A percentile compares a stretch with the other conserved stretches of the same genome.
phyloP scores from a whole-genome alignment of 306 rosid species.

The Vachellia collinsii region DNA sequence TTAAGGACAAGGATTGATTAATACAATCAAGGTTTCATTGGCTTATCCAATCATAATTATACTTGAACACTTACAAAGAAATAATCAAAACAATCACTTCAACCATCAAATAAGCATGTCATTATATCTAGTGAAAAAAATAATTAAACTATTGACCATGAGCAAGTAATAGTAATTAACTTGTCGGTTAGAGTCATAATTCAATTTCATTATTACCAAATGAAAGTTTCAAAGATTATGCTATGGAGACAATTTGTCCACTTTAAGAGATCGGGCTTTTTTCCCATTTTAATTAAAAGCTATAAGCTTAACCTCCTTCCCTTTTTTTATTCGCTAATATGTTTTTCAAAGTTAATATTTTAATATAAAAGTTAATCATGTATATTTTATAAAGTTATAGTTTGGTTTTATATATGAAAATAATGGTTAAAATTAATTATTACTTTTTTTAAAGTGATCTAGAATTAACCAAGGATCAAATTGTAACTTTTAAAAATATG shows the following conservation, averaged over 20 bases:
- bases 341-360: no score
- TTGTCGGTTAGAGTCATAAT: not conserved
- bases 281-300: not conserved
- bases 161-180: not conserved
- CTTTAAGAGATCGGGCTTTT: not conserved
- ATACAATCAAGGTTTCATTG: not conserved
- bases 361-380: not conserved
- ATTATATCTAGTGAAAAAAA: not conserved
- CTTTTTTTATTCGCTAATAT: no score
- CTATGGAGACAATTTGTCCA: not conserved
- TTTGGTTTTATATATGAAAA: not conserved
- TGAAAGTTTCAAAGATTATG: not conserved
- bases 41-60: not conserved
- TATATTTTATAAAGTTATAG: not conserved
- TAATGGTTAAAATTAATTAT: not conserved
- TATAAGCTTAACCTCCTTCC: not conserved
- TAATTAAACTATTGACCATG: not conserved
- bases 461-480: not conserved
- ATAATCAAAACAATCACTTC: not conserved
- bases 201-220: not conserved
- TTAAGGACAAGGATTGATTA: not conserved
- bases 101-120: not conserved
- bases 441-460: not conserved
- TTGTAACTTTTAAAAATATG: not conserved
- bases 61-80: not conserved